phyloP scores from a whole-genome alignment of 1,284 basidiomycete genomes.

The Ceratobasidium sp. region DNA sequence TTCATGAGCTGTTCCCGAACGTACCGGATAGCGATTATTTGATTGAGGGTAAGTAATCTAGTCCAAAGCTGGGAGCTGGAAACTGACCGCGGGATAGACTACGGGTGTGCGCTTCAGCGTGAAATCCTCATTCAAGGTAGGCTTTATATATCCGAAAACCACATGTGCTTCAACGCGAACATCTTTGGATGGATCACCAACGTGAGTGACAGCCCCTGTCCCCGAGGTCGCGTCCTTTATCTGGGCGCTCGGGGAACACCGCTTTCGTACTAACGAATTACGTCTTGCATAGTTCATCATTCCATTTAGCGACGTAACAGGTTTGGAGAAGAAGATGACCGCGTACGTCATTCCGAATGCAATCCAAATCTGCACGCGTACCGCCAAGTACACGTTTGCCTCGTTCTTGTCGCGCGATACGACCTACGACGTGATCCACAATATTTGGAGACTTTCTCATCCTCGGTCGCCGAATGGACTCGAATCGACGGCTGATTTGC shows the following conservation, averaged over 20 bases:
- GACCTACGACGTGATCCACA: conserved; percentile 93
- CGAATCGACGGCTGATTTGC: conserved; percentile 21
- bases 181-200: conserved; percentile 99
- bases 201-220: conserved; percentile 52
- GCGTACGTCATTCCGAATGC: conserved; percentile 98
- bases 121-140: conserved; percentile 97
- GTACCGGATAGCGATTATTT: conserved; percentile 97
- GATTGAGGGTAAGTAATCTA: conserved; percentile 80
- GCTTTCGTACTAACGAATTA: conserved; percentile 68
- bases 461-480: conserved; percentile 38
- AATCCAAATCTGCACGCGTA: conserved; percentile 86
- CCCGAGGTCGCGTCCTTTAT: background rate
- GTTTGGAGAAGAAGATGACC: conserved; percentile 97
- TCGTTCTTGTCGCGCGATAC: conserved; percentile 96
- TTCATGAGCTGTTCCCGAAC: conserved; percentile 88
- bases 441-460: conserved; percentile 53
- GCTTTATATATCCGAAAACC: conserved; percentile 96
- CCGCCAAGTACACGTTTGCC: conserved; percentile 88
- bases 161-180: conserved; percentile 97
- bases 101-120: conserved; percentile 93
- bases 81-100: conserved; percentile 65
- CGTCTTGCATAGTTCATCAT: conserved; percentile 77
- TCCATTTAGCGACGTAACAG: conserved; percentile 88
- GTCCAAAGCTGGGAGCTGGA: background rate
- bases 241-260: conserved; percentile 62